Base-by-base conservation (phyloP, 106 monocot genomes). In the Platanthera zijinensis region DNA sequence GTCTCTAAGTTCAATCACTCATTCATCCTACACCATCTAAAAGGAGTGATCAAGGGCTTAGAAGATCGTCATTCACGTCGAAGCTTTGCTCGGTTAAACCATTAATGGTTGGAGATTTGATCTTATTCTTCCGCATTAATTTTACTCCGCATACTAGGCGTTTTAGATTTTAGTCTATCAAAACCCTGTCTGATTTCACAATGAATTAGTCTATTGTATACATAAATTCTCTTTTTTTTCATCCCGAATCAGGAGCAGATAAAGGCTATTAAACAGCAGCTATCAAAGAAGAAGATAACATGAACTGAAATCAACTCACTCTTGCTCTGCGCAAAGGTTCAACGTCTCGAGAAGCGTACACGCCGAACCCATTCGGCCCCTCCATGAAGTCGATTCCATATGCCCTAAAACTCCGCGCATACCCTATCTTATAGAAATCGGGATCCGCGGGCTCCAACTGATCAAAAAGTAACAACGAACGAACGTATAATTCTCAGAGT, bases 381-480 rank as follows among this genome's bases (percentile, higher is more conserved):
- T 97, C 93, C 89, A 86, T 83, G 86, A 93, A 97, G 74, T 91
- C 89, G 50, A 97, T 78, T 13, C 96, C 96, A 76, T 93, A 93
- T 11, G 89, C 96, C 54, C 96, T 78, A 28, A 97, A 71, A 79
- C 86, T 89, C 79, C 93, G 70, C 72, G 82, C 86, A 45, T 91
- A 93, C 68, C 93, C 96, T n/a, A 97, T 97, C 79, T 80, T 86
- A 72, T 97, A 97, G 68, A 97, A 91, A 71, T 97, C 96, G 2
- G 96, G 93, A 71, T 97, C 96, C 14, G 93, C 93, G 9, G 87
- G 87, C 69, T 83, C 87, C 83, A 93, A 74, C 93, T 90, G 82
- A 72, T 17, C 6, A 57, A 78, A 48, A 47, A 62, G 2, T 32
- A 72, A 81, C 54, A 46, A 14, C 21, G 67, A 48, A 78, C 53